Conservation (phyloP, 768 basidiomycete genomes). For the Coprinopsis marcescibilis region DNA sequence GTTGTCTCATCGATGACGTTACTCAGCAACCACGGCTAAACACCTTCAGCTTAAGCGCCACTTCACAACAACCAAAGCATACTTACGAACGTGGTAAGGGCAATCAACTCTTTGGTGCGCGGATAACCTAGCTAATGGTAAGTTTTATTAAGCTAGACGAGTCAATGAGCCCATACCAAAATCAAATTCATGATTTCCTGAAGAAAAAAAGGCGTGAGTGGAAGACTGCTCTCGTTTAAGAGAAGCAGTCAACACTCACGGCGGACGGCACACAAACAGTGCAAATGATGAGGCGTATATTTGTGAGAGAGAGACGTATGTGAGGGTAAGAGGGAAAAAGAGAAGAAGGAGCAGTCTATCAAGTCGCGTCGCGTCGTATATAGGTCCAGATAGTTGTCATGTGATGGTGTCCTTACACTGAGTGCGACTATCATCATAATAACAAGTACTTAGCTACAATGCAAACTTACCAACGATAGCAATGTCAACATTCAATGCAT, state of each 20-base stretch:
- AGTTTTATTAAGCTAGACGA: background rate
- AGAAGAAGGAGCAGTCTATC: too few species aligned
- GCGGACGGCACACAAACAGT: too few species aligned
- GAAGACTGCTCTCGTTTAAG: too few species aligned
- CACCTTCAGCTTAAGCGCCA: background rate
- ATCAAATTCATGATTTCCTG: background rate
- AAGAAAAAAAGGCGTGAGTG: background rate
- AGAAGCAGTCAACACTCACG: too few species aligned
- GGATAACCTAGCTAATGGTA: background rate
- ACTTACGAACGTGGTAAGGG: background rate
- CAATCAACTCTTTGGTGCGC: background rate
- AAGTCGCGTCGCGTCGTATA: too few species aligned
- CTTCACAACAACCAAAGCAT: background rate
- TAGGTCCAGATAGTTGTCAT: too few species aligned
- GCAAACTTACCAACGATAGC: background rate
- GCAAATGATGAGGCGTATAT: too few species aligned
- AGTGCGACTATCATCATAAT: background rate
- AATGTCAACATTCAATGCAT: conserved; percentile 1
- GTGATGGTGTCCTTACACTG: background rate
- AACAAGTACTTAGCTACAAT: background rate
- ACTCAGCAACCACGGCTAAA: conserved; percentile 3
- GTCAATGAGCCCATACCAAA: background rate
- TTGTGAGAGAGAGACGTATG: too few species aligned
- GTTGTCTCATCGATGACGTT: conserved; percentile 1
- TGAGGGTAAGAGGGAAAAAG: too few species aligned